These are phyloP conservation scores for Candida succiphila DNA, from an alignment of 805 yeast species.

Conservation along the genomic window DNA sequence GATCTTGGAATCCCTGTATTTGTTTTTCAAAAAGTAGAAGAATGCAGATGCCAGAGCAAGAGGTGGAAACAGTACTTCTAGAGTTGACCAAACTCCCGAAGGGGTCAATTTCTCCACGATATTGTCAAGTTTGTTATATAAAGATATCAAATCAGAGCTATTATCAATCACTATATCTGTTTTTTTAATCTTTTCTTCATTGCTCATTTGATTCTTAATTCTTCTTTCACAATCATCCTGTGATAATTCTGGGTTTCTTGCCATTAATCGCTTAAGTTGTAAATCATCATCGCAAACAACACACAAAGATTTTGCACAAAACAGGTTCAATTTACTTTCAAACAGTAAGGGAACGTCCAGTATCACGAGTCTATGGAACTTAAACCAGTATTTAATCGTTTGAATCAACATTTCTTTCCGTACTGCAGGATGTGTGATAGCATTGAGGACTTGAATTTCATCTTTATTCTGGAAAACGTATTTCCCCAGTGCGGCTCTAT, in stretches of 20 bases:
- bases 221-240: constrained; percentile 61
- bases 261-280: constrained; percentile 55
- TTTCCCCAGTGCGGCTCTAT: constrained; percentile 67
- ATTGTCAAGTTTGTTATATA: constrained; percentile 32
- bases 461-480: constrained; percentile 64
- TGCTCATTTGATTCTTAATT: constrained; percentile 68
- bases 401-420: constrained; percentile 52
- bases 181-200: constrained; percentile 39
- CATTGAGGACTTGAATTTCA: constrained; percentile 52
- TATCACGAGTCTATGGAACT: constrained; percentile 50
- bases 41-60: constrained; percentile 9
- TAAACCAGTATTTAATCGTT: constrained; percentile 46
- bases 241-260: constrained; percentile 59
- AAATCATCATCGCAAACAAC: constrained; percentile 48
- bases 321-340: constrained; percentile 60
- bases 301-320: constrained; percentile 66
- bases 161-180: constrained; percentile 70
- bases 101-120: constrained; percentile 31
- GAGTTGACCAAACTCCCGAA: constrained; percentile 5
- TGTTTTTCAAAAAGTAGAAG: constrained; percentile 1
- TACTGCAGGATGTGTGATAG: constrained; percentile 84
- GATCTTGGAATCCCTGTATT: background rate
- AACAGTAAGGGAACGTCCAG: constrained; percentile 87
- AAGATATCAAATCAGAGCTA: constrained; percentile 30
- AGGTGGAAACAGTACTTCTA: constrained; percentile 10